phyloP scores from a whole-genome alignment of 2,329 filamentous ascomycete genomes.

The Talaromyces amestolkiae region DNA sequence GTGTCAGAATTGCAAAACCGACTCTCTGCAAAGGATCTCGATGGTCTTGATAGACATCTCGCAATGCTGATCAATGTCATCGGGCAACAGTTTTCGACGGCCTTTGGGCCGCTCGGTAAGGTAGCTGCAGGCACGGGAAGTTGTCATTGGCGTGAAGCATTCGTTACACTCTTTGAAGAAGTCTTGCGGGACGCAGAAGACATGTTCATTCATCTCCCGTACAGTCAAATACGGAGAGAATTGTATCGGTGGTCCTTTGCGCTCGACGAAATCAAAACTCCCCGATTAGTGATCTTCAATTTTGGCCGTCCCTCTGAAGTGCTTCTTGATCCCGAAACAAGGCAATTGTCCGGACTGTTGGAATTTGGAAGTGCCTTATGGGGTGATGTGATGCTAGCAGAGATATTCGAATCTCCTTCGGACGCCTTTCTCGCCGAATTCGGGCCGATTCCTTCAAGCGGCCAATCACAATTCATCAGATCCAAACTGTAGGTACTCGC shows the following conservation, averaged over 20 bases:
- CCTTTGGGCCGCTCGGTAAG: conserved; percentile 52
- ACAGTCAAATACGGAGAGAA: conserved; percentile 53
- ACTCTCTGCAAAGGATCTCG: conserved; percentile 32
- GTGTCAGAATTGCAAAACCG: conserved; percentile 32
- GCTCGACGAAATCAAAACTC: conserved; percentile 52
- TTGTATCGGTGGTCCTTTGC: conserved; percentile 44
- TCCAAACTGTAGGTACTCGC: conserved; percentile 34
- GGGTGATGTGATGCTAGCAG: conserved; percentile 57
- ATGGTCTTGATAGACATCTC: conserved; percentile 36
- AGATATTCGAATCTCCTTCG: conserved; percentile 45
- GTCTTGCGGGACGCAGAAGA: conserved; percentile 59
- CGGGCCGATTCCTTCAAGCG: conserved; percentile 28
- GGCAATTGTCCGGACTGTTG: conserved; percentile 50
- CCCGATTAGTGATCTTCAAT: conserved; percentile 53
- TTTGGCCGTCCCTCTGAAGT: conserved; percentile 51
- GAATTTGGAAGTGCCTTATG: conserved; percentile 56
- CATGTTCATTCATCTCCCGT: conserved; percentile 57
- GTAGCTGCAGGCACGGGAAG: conserved; percentile 48
- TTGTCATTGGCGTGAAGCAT: conserved; percentile 54
- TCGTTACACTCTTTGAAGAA: conserved; percentile 52
- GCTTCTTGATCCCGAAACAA: conserved; percentile 50
- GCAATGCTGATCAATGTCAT: conserved; percentile 42
- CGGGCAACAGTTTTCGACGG: conserved; percentile 45
- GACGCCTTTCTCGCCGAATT: conserved; percentile 38
- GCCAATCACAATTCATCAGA: conserved; percentile 29